These are phyloP conservation scores for Sporisorium exsertum DNA, from an alignment of 1,284 basidiomycete species.

Conservation along the genomic window DNA sequence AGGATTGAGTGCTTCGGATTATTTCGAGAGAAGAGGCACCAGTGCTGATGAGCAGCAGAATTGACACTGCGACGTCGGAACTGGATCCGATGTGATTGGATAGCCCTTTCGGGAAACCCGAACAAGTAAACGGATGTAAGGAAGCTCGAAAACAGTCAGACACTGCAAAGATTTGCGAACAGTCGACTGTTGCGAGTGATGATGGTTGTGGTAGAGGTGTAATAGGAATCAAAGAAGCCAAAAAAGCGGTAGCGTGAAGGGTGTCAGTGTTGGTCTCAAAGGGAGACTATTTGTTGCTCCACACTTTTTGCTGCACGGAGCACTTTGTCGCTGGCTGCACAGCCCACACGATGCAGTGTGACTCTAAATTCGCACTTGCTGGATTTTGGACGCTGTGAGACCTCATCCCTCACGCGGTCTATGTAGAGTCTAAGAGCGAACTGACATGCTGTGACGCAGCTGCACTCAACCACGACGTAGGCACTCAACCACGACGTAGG, in stretches of 20 bases:
- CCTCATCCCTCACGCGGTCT: neutral
- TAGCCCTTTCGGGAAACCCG: neutral
- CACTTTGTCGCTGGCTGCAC: conserved; percentile 12
- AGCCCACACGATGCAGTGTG: conserved; percentile 12
- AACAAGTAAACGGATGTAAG: neutral
- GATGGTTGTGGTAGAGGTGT: neutral
- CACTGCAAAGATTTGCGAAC: neutral
- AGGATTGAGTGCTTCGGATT: neutral
- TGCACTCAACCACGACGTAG: neutral
- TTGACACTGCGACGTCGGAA: neutral
- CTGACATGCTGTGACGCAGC: neutral
- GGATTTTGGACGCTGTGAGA: neutral
- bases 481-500: neutral
- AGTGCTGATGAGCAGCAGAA: neutral
- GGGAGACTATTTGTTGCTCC: conserved; percentile 11
- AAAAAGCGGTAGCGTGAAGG: neutral
- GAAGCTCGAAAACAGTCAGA: neutral
- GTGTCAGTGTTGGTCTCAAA: conserved; percentile 16
- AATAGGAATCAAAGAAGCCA: neutral
- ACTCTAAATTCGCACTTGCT: neutral
- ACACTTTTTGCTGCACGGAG: conserved; percentile 4
- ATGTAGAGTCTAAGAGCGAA: neutral
- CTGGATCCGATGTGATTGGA: neutral
- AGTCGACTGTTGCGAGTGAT: neutral
- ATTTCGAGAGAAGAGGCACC: neutral